Conservation (phyloP, 441 rosid species). For the Erodium chrysanthum region DNA sequence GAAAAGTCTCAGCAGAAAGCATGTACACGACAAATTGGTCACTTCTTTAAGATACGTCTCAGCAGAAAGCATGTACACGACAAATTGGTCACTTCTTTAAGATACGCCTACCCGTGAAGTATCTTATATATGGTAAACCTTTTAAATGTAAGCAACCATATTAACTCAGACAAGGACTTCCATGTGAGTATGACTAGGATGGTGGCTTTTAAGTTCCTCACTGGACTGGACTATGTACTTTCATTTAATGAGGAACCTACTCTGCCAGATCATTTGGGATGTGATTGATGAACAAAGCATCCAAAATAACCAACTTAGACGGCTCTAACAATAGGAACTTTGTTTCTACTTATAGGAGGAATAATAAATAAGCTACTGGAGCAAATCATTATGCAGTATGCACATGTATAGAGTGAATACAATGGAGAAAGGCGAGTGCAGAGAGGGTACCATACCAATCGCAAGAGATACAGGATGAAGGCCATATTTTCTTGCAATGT, state of each 20-base stretch:
- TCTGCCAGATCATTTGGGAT: neutral
- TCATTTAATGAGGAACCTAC: neutral
- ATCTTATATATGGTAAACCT: neutral
- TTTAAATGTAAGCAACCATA: neutral
- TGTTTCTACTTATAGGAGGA: too few relatives aligned
- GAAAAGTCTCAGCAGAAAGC: too few relatives aligned
- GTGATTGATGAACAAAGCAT: neutral
- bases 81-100: too few relatives aligned
- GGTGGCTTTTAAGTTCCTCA: neutral
- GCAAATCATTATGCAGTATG: too few relatives aligned
- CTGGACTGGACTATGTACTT: neutral
- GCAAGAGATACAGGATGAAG: conserved; percentile 50
- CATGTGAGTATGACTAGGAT: neutral
- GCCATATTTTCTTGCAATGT: conserved; percentile 32
- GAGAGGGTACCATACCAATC: conserved; percentile 29
- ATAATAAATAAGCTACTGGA: too few relatives aligned
- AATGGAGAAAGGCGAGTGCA: neutral
- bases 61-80: too few relatives aligned
- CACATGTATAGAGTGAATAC: too few relatives aligned
- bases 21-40: too few relatives aligned
- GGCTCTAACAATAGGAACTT: too few relatives aligned
- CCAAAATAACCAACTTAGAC: too few relatives aligned
- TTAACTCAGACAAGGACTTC: neutral
- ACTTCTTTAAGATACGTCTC: too few relatives aligned
- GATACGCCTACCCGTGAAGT: neutral